Conservation (phyloP, 495 filamentous ascomycete genomes). For the Margaritispora aquatica region DNA sequence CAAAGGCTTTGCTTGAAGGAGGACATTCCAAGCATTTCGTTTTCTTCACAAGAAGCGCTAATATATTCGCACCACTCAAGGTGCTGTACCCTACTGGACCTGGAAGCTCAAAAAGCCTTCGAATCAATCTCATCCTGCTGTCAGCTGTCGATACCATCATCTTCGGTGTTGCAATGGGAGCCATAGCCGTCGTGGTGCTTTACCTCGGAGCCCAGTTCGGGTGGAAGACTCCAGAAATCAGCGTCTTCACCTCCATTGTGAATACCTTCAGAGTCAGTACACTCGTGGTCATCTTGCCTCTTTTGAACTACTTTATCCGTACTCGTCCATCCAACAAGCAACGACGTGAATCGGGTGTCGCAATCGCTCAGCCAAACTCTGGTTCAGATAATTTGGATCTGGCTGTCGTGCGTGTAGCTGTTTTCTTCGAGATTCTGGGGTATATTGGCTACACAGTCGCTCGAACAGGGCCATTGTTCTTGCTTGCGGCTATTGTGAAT, state of each 20-base stretch:
- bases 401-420: conserved; percentile 63
- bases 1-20: neutral
- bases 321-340: conserved; percentile 32
- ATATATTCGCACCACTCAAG: conserved; percentile 66
- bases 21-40: neutral
- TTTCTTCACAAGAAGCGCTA: conserved; percentile 26
- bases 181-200: conserved; percentile 67
- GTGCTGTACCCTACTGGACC: conserved; percentile 68
- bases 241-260: conserved; percentile 68
- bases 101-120: conserved; percentile 49
- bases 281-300: conserved; percentile 68
- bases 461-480: conserved; percentile 46
- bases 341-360: conserved; percentile 25
- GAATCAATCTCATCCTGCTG: conserved; percentile 73
- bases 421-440: conserved; percentile 73
- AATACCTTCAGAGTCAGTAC: conserved; percentile 68
- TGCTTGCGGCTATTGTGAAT: conserved; percentile 62
- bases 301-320: conserved; percentile 64
- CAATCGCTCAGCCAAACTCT: conserved; percentile 40
- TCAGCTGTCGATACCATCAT: conserved; percentile 72
- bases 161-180: conserved; percentile 77
- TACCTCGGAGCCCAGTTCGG: conserved; percentile 74
- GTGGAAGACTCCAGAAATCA: conserved; percentile 74
- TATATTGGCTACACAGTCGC: conserved; percentile 67
- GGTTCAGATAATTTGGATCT: conserved; percentile 82